Evolutionary conservation across 2,329 filamentous ascomycete species (phyloP), one percentile per base, ranked within the genome.

Genomic region (Cladosporium sp.): DNA sequence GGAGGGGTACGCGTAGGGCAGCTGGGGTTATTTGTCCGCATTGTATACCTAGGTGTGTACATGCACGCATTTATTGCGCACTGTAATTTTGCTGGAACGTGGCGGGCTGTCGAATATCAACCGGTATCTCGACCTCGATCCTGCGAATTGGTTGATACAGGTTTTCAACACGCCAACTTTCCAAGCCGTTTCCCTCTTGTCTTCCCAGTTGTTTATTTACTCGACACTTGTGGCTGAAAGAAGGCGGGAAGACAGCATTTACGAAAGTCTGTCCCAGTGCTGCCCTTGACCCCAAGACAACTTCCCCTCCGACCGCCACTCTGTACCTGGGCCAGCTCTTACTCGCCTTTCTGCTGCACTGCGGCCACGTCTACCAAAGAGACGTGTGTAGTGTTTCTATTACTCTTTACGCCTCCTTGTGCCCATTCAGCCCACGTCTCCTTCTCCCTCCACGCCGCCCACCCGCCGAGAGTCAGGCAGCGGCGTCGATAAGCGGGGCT

Each of bases 1-100:
- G 51, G 51, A 54, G 51, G 52, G 52, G 52, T 55, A 55, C 52
- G 52, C 32, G n/a, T 47, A 47, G n/a, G 41, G 41, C 41, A 47
- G 41, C 41, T 47, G 32, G 28, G 52, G 28, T 55, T n/a, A 30
- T 30, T n/a, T 54, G 51, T 54, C 28, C 6, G 52, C 28, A 55
- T 55, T 55, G 52, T n/a, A 55, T 21, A 47, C n/a, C 14, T 41
- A 41, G 15, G 12, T 26, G 4, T 18, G 26, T 55, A 55, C 30
- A 30, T 34, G 26, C 28, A n/a, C 10, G 32, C 34, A 34, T n/a
- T 32, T 32, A 3, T 32, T 55, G 28, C 52, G 52, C 52, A 55
- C 52, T 55, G 52, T 2, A 55, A 21, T 55, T 34, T 30, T 32
- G 32, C 26, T 34, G 28, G n/a, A 14, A 21, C 30, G 52, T 32